Evolutionary conservation across 2,329 filamentous ascomycete species (phyloP).

Genomic region (Rutstroemia sp.): DNA sequence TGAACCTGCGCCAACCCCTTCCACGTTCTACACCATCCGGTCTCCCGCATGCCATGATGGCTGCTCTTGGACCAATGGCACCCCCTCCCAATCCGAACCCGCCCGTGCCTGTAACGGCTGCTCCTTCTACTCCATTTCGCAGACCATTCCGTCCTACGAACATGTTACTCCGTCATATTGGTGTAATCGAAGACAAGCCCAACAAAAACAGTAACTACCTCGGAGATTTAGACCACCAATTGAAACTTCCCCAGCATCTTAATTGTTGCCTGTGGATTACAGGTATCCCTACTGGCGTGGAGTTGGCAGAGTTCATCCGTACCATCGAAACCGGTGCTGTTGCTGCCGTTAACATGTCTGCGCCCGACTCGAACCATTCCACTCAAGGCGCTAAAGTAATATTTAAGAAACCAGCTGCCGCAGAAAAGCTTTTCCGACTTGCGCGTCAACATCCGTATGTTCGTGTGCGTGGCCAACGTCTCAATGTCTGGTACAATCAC

Average conservation of each 20-base stretch:
- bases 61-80: too few relatives aligned
- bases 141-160: slow-evolving; percentile 1
- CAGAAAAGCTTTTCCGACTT: not conserved
- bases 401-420: not conserved
- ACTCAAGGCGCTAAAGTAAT: slow-evolving; percentile 3
- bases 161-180: slow-evolving; percentile 5
- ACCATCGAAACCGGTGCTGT: not conserved
- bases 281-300: slow-evolving; percentile 11
- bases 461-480: not conserved
- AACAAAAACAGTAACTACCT: not conserved
- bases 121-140: not conserved
- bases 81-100: not conserved
- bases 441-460: not conserved
- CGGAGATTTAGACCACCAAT: slow-evolving; percentile 1
- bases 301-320: slow-evolving; percentile 9
- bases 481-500: slow-evolving; percentile 8
- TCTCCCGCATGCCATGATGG: too few relatives aligned
- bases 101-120: not conserved
- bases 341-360: not conserved
- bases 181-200: not conserved
- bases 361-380: not conserved
- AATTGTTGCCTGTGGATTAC: slow-evolving; percentile 22
- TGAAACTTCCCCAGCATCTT: slow-evolving; percentile 9
- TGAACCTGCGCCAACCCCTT: too few relatives aligned
- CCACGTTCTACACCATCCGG: too few relatives aligned